Evolutionary conservation across 306 rosid genomes (phyloP), one percentile per base, ranked within the genome.

Genomic region (Senna tora): DNA sequence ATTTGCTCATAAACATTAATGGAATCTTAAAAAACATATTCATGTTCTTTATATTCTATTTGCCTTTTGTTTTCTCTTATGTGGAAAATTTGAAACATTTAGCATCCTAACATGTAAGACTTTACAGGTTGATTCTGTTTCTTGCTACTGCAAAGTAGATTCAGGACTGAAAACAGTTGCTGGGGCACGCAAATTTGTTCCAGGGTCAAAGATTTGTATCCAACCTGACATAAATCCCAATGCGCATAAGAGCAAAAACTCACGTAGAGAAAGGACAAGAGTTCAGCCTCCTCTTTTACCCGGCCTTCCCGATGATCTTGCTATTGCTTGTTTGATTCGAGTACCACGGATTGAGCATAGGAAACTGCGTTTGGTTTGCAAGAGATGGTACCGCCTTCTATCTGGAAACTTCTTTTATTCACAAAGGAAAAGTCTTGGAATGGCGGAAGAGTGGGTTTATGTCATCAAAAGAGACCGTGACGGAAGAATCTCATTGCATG

Each of bases 381-480:
- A 92, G 85, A 88, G 93, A 78, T 95, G 99, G 99, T 74, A 84
- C 56, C 90, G 90, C 56, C 99, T 95, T 69, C 81, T 95, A 21
- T 89, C 90, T 69, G 99, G 97, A 64, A 95, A 95, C 82, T 95
- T 85, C 87, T 95, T 87, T 74, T 95, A 95, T 77, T 95, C 99
- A 19, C 97, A 85, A 46, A 84, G 99, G 81, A 91, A 77, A 85
- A 95, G 96, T 75, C 97, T 95, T 63, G 96, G 99, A 67, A 95
- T 95, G 99, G 96, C 96, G 55, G 99, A 95, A 81, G 99, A 95
- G 77, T 95, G 99, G 99, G 97, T 91, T 51, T 92, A 95, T 73
- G 97, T 95, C 69, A 83, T 95, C 81, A 95, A 95, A 88, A 82
- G 99, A 79, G 99, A 95, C 39, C 96, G 99, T 9, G 99, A 95